Conservation (phyloP, 176 grass and related monocot genomes). For the Bonia amplexicaulis region DNA sequence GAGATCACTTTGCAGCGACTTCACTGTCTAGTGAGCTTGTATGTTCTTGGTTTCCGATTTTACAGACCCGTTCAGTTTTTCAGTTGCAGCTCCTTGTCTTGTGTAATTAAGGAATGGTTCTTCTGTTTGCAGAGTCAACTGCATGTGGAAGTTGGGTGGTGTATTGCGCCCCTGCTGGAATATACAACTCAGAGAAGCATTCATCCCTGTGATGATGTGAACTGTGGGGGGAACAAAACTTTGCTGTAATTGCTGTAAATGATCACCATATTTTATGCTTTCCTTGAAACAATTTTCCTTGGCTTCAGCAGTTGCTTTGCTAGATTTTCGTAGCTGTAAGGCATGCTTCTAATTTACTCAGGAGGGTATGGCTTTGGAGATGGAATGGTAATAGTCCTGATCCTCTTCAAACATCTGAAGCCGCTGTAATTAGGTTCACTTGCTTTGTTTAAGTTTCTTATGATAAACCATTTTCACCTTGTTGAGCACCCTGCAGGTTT, state of each 20-base stretch:
- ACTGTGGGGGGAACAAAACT: slow-evolving; percentile 26
- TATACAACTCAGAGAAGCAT: slow-evolving; percentile 32
- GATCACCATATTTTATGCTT: slow-evolving; percentile 49
- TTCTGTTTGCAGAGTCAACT: slow-evolving; percentile 38
- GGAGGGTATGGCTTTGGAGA: slow-evolving; percentile 34
- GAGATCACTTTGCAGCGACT: slow-evolving; percentile 21
- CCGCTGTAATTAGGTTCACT: slow-evolving; percentile 49
- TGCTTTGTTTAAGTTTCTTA: slow-evolving; percentile 26
- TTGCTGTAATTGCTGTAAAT: slow-evolving; percentile 68
- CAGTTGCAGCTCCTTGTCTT: background rate
- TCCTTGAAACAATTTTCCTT: slow-evolving; percentile 37
- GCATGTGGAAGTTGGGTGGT: slow-evolving; percentile 20
- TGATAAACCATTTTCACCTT: slow-evolving; percentile 26
- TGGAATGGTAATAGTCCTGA: slow-evolving; percentile 21
- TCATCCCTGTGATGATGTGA: slow-evolving; percentile 31
- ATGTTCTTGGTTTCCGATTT: background rate
- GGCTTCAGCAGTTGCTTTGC: slow-evolving; percentile 37
- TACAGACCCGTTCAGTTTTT: background rate
- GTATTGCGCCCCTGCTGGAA: slow-evolving; percentile 23
- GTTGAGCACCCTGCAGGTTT: slow-evolving; percentile 35
- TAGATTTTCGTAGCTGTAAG: slow-evolving; percentile 37
- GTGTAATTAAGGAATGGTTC: background rate
- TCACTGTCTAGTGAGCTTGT: slow-evolving; percentile 38
- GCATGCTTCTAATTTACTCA: slow-evolving; percentile 34
- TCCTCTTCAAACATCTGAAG: slow-evolving; percentile 20